Conservation (phyloP, 306 rosid species). For the Ceratonia siliqua region DNA sequence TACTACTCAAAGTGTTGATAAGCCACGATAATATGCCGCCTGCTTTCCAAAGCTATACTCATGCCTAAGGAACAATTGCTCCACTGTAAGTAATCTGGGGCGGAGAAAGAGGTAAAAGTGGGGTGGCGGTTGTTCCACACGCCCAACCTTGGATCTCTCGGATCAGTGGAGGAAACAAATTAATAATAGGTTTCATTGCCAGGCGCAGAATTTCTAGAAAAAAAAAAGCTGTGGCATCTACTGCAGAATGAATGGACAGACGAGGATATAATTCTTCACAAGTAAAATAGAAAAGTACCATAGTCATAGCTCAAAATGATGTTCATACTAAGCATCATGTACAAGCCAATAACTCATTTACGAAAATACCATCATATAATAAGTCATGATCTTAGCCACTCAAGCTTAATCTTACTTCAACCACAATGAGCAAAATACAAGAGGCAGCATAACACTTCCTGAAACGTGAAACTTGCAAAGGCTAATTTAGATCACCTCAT, state of each 20-base stretch:
- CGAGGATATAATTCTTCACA: neutral
- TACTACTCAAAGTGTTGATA: too few relatives aligned
- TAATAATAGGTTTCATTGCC: neutral
- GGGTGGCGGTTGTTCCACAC: too few relatives aligned
- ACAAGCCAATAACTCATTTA: neutral
- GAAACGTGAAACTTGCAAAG: neutral
- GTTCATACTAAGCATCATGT: neutral
- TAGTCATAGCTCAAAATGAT: conserved; percentile 17
- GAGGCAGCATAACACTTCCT: neutral
- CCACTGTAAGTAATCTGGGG: too few relatives aligned
- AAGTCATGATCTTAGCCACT: neutral
- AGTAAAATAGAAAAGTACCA: neutral
- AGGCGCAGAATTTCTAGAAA: neutral
- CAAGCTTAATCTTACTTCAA: conserved; percentile 1
- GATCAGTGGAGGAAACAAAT: too few relatives aligned
- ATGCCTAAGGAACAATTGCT: too few relatives aligned
- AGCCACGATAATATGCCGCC: too few relatives aligned
- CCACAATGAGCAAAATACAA: neutral
- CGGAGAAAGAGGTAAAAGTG: too few relatives aligned
- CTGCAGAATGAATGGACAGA: neutral
- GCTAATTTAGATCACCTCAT: conserved; percentile 21
- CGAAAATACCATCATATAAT: neutral
- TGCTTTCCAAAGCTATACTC: too few relatives aligned
- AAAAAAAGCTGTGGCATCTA: too few relatives aligned
- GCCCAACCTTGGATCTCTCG: too few relatives aligned